These are phyloP conservation scores for Penicillium paradoxum DNA, from an alignment of 495 filamentous ascomycete genomes.

Conservation along the genomic window DNA sequence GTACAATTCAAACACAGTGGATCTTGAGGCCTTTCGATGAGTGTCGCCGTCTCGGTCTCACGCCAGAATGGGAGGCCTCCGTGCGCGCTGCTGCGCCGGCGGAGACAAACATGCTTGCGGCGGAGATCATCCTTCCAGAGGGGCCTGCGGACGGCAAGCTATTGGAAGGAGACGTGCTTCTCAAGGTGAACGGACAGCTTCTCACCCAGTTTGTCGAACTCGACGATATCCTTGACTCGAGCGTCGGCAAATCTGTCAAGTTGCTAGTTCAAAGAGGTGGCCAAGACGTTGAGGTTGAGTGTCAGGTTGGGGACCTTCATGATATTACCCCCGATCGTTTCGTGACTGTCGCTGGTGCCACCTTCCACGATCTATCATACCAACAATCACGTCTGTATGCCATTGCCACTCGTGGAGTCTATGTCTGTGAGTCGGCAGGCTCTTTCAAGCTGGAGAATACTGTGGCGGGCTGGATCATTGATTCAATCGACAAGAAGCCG, in stretches of 20 bases:
- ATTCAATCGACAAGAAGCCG: constrained; percentile 84
- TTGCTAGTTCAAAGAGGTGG: constrained; percentile 85
- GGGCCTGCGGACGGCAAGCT: constrained; percentile 81
- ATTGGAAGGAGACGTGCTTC: constrained; percentile 91
- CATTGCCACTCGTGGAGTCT: constrained; percentile 86
- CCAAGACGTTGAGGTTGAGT: constrained; percentile 76
- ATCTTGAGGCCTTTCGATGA: constrained; percentile 96
- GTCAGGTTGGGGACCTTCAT: constrained; percentile 86
- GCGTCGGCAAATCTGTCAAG: constrained; percentile 67
- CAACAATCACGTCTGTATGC: constrained; percentile 93
- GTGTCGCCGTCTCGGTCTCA: constrained; percentile 84
- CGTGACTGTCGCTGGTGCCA: constrained; percentile 85
- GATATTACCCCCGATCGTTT: constrained; percentile 94
- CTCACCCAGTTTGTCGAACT: constrained; percentile 89
- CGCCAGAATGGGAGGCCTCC: constrained; percentile 76
- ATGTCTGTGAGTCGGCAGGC: constrained; percentile 89
- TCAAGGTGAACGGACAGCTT: constrained; percentile 91
- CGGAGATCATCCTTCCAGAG: constrained; percentile 88
- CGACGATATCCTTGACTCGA: constrained; percentile 90
- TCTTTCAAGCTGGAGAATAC: constrained; percentile 92
- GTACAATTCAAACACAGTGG: constrained; percentile 98
- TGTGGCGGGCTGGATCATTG: constrained; percentile 88
- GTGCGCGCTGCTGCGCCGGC: constrained; percentile 79
- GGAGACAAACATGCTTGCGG: constrained; percentile 94
- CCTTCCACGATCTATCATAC: constrained; percentile 94